Base-by-base conservation (phyloP, 345 rosid genomes). In the Arabis hirsuta region DNA sequence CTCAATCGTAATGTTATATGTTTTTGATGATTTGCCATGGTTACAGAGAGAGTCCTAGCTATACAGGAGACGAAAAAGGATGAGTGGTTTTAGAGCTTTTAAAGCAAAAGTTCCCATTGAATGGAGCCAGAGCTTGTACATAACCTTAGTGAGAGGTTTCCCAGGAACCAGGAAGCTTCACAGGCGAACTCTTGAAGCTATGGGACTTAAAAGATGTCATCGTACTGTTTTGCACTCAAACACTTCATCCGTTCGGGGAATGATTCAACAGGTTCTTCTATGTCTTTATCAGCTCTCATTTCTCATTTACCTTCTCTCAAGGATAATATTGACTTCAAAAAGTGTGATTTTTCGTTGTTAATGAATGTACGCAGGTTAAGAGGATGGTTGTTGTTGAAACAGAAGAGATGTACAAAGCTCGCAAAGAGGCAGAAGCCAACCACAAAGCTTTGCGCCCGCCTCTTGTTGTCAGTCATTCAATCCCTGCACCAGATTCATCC, bases 161-260 rank as follows among this genome's bases (percentile, higher is more conserved):
- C 96, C 96, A 0, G 96, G 96, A 43, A 90, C 94, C 2, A 86
- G 94, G 79, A 86, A 82, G 82, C 88, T 83, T 55, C 96, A 90
- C 74, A 84, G 90, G 73, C 87, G 91, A 71, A 90, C 92, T 16
- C 78, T 90, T 36, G 96, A 90, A 65, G 96, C 91, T 20, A 76
- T 88, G 79, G 86, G 84, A 26, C 89, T 90, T 9, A 59, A 85
- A 45, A 86, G 86, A 81, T 85, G 91, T 76, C 89, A 85, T 81
- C 88, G 88, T 34, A 90, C 94, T 50, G 90, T 90, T 38, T 74
- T 76, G 81, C 87, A 81, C 3, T 78, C 81, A 45, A 90, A 90
- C 81, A 84, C 82, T 22, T 87, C 94, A 38, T 79, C 90, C 9
- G 83, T 85, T 59, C 76, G 92, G 45, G 94, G 96, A 78, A 88